These are phyloP conservation scores for Septoria petroselini DNA, from an alignment of 2,329 filamentous ascomycete genomes.

Conservation along the genomic window DNA sequence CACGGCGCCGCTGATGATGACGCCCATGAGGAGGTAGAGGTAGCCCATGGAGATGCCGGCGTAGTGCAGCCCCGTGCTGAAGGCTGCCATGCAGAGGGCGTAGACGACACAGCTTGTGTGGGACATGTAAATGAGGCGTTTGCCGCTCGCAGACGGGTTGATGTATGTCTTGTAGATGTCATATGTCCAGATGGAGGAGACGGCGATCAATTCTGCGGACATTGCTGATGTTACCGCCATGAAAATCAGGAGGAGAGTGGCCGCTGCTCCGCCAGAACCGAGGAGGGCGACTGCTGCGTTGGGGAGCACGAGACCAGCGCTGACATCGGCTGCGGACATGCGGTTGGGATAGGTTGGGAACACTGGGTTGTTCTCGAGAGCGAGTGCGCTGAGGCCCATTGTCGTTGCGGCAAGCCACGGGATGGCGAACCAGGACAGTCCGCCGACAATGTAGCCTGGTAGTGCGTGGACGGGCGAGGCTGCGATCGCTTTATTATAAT, in stretches of 20 bases:
- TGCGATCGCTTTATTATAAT: constrained; percentile 92
- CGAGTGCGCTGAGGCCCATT: constrained; percentile 77
- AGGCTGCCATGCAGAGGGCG: constrained; percentile 71
- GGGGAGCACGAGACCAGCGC: constrained; percentile 77
- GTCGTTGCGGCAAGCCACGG: constrained; percentile 87
- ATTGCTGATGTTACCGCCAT: constrained; percentile 86
- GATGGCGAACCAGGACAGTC: constrained; percentile 87
- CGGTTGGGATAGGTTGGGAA: constrained; percentile 72
- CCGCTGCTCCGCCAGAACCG: constrained; percentile 75
- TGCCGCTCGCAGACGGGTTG: constrained; percentile 71
- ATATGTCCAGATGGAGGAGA: constrained; percentile 84
- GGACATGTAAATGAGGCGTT: constrained; percentile 73
- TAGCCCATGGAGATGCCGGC: constrained; percentile 77
- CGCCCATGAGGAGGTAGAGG: constrained; percentile 85
- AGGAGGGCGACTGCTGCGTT: constrained; percentile 81
- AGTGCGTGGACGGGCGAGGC: constrained; percentile 78
- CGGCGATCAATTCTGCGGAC: constrained; percentile 79
- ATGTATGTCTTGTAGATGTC: constrained; percentile 86
- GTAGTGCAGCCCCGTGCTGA: constrained; percentile 67
- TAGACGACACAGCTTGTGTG: constrained; percentile 72
- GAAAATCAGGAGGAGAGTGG: constrained; percentile 77
- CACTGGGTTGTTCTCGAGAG: constrained; percentile 68
- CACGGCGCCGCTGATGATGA: constrained; percentile 74
- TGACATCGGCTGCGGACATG: constrained; percentile 71
- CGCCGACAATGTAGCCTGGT: constrained; percentile 83